Percentiles rank a stretch among this genome's conserved stretches.
phyloP scores from a whole-genome alignment of 2,329 filamentous ascomycete genomes.

The Trichoderma asperellum region DNA sequence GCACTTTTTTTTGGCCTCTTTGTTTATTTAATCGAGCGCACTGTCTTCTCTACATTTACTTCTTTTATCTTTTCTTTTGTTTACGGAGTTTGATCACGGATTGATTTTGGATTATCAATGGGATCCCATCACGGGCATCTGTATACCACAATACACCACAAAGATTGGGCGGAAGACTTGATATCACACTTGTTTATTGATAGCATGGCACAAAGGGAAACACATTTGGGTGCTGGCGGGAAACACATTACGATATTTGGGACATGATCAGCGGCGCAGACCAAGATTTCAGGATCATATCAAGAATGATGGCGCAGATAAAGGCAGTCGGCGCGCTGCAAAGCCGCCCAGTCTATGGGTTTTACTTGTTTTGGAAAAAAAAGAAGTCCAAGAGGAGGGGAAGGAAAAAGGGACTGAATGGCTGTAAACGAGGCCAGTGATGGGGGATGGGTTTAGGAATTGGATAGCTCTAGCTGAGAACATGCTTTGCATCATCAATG shows the following conservation, averaged over 20 bases:
- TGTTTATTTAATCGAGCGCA: slow-evolving; percentile 35
- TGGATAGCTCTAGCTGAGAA: slow-evolving; percentile 24
- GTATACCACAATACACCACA: slow-evolving; percentile 39
- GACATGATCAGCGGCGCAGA: slow-evolving; percentile 36
- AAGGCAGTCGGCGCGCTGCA: slow-evolving; percentile 23
- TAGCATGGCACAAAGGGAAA: slow-evolving; percentile 42
- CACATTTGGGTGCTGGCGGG: slow-evolving; percentile 36
- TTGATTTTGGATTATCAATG: slow-evolving; percentile 32
- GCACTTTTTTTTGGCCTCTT: slow-evolving; percentile 34
- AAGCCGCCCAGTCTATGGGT: slow-evolving; percentile 21
- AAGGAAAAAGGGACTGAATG: not conserved
- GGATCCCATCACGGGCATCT: slow-evolving; percentile 34
- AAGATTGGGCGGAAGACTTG: slow-evolving; percentile 36
- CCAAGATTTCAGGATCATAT: slow-evolving; percentile 28
- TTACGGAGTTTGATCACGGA: slow-evolving; percentile 31
- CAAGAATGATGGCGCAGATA: slow-evolving; percentile 28
- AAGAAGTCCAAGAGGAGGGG: not conserved
- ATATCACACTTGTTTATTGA: slow-evolving; percentile 39
- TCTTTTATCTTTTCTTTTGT: slow-evolving; percentile 27
- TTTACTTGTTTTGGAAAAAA: slow-evolving; percentile 22
- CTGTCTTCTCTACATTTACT: slow-evolving; percentile 32
- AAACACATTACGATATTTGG: slow-evolving; percentile 40
- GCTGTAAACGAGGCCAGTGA: not conserved
- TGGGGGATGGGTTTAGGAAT: not conserved
- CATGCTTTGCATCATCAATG: slow-evolving; percentile 15